Percentiles rank a stretch among this genome's conserved stretches.
phyloP scores from a whole-genome alignment of 129 eudicot species.

The Centella asiatica region DNA sequence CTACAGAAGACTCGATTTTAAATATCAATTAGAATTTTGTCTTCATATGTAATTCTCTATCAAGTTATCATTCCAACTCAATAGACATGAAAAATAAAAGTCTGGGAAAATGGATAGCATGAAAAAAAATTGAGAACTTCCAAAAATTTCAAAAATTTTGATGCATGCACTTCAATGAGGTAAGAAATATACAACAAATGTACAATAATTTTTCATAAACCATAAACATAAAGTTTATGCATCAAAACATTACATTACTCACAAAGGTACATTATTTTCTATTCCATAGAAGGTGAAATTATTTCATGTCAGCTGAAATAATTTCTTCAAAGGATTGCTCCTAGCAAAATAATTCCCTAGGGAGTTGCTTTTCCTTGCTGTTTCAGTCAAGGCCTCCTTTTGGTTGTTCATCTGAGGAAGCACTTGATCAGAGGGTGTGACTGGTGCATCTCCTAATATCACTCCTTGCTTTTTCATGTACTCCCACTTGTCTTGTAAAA shows the following conservation, averaged over 20 bases:
- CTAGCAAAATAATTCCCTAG: constrained; percentile 55
- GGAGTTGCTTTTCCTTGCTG: constrained; percentile 54
- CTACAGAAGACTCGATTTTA: no score
- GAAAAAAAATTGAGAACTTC: no score
- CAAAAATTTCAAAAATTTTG: no score
- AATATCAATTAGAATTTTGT: no score
- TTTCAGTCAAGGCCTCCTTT: constrained; percentile 26
- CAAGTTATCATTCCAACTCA: no score
- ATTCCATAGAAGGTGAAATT: background rate
- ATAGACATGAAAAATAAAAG: no score
- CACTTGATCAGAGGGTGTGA: constrained; percentile 21
- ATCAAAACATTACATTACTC: constrained; percentile 2
- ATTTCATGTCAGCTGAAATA: constrained; percentile 44
- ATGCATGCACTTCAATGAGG: background rate
- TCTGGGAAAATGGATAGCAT: no score
- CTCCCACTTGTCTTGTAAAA: constrained; percentile 74
- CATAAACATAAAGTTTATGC: constrained; percentile 12
- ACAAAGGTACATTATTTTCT: background rate
- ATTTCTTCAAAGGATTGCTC: constrained; percentile 50
- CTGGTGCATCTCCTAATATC: constrained; percentile 15
- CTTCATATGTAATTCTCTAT: no score
- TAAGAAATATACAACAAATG: background rate
- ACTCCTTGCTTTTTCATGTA: constrained; percentile 52
- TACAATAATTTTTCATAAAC: background rate
- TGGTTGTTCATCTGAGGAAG: constrained; percentile 16